Conservation (phyloP, 2,329 filamentous ascomycete species). For the Stachybotrys echinatus region DNA sequence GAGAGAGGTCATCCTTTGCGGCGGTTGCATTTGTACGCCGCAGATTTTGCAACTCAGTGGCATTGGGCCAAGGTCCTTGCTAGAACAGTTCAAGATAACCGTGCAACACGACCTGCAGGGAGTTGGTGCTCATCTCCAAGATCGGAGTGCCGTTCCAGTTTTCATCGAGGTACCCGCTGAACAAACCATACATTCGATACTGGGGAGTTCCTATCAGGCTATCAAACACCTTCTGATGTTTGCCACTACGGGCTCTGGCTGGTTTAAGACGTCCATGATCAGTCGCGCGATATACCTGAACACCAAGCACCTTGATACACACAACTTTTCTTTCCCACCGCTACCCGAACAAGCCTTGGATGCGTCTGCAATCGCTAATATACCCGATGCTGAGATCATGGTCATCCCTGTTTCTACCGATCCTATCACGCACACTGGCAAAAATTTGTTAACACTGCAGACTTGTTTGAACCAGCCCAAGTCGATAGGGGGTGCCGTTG, state of each 20-base stretch:
- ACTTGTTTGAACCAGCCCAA: neutral
- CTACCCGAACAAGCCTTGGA: too few relatives aligned
- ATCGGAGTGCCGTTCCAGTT: neutral
- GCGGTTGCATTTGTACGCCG: neutral
- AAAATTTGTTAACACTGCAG: neutral
- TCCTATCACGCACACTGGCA: neutral
- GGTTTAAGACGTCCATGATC: too few relatives aligned
- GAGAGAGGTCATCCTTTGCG: neutral
- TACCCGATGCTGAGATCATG: neutral
- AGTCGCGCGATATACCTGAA: too few relatives aligned
- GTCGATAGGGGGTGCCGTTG: neutral
- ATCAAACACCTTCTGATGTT: neutral
- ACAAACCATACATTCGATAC: neutral
- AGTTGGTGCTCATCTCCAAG: neutral
- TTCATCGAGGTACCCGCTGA: neutral
- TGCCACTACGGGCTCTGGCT: too few relatives aligned
- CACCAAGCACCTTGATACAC: too few relatives aligned
- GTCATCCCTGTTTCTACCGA: neutral
- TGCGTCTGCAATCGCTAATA: neutral
- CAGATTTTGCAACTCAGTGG: neutral
- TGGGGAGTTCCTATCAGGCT: neutral
- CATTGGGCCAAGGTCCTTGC: neutral
- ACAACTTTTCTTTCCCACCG: too few relatives aligned
- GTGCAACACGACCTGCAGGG: neutral
- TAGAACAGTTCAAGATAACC: neutral